Evolutionary conservation across 768 basidiomycete species (phyloP).

Genomic region (Tricholoma flavovirens): DNA sequence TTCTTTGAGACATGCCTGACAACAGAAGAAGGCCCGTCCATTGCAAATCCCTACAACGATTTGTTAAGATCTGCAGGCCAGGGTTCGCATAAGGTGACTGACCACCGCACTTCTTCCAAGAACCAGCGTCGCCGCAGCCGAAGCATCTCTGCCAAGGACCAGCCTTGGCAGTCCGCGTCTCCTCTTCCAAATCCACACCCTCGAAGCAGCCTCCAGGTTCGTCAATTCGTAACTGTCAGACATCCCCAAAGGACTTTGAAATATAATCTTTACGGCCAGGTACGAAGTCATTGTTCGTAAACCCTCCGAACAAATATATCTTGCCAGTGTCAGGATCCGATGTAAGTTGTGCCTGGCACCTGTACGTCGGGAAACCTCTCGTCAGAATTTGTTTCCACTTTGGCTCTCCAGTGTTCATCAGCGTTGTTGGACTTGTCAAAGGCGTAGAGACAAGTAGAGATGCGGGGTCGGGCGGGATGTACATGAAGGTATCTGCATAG

Average conservation of each 20-base stretch:
- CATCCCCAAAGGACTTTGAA: slow-evolving; percentile 28
- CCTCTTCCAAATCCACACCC: slow-evolving; percentile 31
- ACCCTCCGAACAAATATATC: slow-evolving; percentile 34
- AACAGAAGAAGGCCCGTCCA: slow-evolving; percentile 23
- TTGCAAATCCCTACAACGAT: slow-evolving; percentile 18
- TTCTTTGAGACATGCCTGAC: slow-evolving; percentile 18
- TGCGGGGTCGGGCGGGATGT: slow-evolving; percentile 17
- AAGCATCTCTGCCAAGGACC: slow-evolving; percentile 39
- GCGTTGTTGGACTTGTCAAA: slow-evolving; percentile 5
- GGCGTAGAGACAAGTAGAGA: slow-evolving; percentile 5
- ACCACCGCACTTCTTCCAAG: slow-evolving; percentile 38
- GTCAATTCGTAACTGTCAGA: slow-evolving; percentile 35
- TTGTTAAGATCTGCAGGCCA: not conserved
- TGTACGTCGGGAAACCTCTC: slow-evolving; percentile 37
- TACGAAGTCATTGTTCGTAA: slow-evolving; percentile 34
- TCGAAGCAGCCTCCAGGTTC: slow-evolving; percentile 31
- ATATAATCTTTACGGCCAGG: slow-evolving; percentile 21
- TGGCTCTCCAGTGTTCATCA: slow-evolving; percentile 3
- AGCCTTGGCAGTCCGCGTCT: slow-evolving; percentile 27
- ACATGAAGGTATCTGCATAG: slow-evolving; percentile 37
- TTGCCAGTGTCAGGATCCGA: slow-evolving; percentile 31
- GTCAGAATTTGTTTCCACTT: slow-evolving; percentile 35
- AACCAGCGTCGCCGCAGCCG: slow-evolving; percentile 29
- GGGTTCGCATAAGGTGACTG: not conserved
- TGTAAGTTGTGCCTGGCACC: slow-evolving; percentile 27